phyloP scores from a whole-genome alignment of 176 grass and related monocot species.

The Elymus sibiricus region DNA sequence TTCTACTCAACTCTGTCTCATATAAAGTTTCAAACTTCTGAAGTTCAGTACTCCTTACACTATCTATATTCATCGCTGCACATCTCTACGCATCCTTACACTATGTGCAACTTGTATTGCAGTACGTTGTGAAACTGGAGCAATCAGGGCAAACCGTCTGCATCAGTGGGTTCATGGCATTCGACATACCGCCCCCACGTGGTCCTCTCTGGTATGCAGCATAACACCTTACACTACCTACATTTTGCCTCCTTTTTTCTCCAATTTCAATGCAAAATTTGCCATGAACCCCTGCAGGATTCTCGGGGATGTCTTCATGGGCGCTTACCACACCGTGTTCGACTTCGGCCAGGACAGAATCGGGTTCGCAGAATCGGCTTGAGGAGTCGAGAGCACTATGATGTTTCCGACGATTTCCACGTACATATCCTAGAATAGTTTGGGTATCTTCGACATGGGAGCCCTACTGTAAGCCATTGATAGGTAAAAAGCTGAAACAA shows the following conservation, averaged over 20 bases:
- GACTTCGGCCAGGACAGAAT: constrained; percentile 80
- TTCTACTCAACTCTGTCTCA: background rate
- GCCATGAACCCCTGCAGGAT: constrained; percentile 53
- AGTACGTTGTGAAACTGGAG: constrained; percentile 87
- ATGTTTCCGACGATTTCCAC: background rate
- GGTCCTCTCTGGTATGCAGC: constrained; percentile 80
- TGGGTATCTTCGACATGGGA: background rate
- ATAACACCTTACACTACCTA: background rate
- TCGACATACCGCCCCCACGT: constrained; percentile 68
- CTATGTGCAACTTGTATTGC: background rate
- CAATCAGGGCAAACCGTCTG: constrained; percentile 66
- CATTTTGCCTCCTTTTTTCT: background rate
- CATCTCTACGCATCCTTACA: background rate
- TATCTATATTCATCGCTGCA: background rate
- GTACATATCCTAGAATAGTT: background rate
- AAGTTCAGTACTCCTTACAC: background rate
- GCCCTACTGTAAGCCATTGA: background rate
- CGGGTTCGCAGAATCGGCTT: constrained; percentile 70
- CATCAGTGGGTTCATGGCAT: constrained; percentile 90
- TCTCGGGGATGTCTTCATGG: constrained; percentile 99
- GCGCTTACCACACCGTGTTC: constrained; percentile 90
- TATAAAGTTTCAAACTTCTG: background rate
- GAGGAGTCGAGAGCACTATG: constrained; percentile 1
- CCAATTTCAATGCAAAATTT: background rate
- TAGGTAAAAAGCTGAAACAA: background rate